phyloP scores from a whole-genome alignment of 768 basidiomycete species.

The Suillus weaverae region DNA sequence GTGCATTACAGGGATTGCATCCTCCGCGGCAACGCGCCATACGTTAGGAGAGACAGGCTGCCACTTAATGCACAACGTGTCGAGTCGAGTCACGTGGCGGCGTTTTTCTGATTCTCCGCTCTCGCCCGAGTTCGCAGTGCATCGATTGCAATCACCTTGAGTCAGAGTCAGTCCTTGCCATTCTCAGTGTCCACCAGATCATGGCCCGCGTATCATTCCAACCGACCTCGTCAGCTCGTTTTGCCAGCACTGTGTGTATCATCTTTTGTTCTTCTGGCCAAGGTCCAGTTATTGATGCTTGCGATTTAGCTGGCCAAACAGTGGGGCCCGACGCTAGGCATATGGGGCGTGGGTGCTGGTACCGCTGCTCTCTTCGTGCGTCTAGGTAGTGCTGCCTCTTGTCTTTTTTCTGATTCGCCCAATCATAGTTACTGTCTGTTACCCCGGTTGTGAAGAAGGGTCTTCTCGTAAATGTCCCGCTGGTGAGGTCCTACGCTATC shows the following conservation, averaged over 20 bases:
- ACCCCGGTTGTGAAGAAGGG: slow-evolving; percentile 83
- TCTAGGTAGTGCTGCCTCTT: slow-evolving; percentile 6
- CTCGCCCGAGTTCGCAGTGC: slow-evolving; percentile 3
- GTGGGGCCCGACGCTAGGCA: slow-evolving; percentile 59
- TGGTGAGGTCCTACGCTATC: slow-evolving; percentile 49
- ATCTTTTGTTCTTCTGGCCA: slow-evolving; percentile 1
- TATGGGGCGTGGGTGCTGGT: slow-evolving; percentile 76
- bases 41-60: background rate
- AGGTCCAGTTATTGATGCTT: background rate
- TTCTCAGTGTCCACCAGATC: slow-evolving; percentile 20
- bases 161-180: background rate
- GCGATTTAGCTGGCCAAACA: slow-evolving; percentile 45
- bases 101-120: slow-evolving; percentile 7
- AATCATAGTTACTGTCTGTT: slow-evolving; percentile 66
- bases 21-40: background rate
- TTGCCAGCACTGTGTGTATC: slow-evolving; percentile 40
- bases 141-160: background rate
- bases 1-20: background rate
- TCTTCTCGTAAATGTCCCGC: slow-evolving; percentile 68
- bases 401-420: slow-evolving; percentile 6
- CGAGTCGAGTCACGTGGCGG: slow-evolving; percentile 17
- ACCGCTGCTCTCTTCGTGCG: slow-evolving; percentile 65
- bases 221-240: slow-evolving; percentile 37
- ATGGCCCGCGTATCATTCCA: slow-evolving; percentile 49
- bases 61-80: background rate